phyloP scores from a whole-genome alignment of 2,329 filamentous ascomycete genomes.

The Colletotrichum limetticola region DNA sequence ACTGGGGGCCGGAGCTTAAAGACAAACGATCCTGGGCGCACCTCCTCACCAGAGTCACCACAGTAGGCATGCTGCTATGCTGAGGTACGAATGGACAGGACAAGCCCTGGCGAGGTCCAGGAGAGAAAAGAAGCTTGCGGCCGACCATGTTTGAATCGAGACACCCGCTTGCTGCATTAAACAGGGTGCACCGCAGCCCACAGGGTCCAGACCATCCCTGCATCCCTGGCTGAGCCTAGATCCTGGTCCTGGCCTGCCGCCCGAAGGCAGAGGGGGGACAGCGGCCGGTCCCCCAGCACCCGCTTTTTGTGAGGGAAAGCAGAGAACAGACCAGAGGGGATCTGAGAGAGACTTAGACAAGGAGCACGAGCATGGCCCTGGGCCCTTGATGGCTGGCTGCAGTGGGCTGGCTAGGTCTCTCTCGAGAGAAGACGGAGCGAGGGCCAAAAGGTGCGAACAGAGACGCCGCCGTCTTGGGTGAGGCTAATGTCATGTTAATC shows the following conservation, averaged over 20 bases:
- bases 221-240: slow-evolving; percentile 23
- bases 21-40: slow-evolving; percentile 4
- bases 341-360: not conserved
- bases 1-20: slow-evolving; percentile 12
- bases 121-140: slow-evolving; percentile 3
- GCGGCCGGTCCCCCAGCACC: not conserved
- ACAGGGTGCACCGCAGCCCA: slow-evolving; percentile 19
- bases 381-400: not conserved
- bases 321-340: not conserved
- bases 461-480: not conserved
- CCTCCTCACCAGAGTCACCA: not conserved
- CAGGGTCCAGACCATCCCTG: slow-evolving; percentile 33
- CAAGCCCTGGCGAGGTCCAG: not conserved
- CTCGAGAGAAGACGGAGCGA: not conserved
- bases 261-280: slow-evolving; percentile 5
- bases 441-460: not conserved
- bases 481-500: not conserved
- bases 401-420: not conserved
- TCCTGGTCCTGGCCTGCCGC: slow-evolving; percentile 13
- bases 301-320: slow-evolving; percentile 6
- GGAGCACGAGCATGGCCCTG: not conserved
- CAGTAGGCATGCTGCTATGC: no score
- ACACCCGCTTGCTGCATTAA: not conserved
- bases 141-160: slow-evolving; percentile 25
- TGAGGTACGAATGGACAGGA: no score